Evolutionary conservation across 352 stramenopile species (phyloP), one percentile per base, ranked within the genome.

Genomic region (Phytophthora quininea): DNA sequence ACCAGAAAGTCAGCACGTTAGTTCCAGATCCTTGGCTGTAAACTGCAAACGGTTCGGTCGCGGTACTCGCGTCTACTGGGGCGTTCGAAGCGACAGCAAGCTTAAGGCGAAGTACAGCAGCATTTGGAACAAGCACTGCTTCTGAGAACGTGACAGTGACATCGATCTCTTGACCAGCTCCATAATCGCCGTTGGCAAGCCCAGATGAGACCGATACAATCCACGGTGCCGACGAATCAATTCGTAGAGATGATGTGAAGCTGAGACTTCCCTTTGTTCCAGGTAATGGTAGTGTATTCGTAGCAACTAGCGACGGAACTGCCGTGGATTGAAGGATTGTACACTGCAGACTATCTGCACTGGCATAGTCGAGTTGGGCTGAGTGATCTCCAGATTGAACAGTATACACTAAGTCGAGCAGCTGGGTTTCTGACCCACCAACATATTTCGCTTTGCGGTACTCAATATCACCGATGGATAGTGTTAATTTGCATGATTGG

Each of bases 111-210:
- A 71, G 77, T 45, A 37, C 45, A 42, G 30, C 51, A 3, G 59
- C 49, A n/a, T 54, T 40, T 4, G 63, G 32, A 7, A 88, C 54
- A 0, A 78, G 30, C 19, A 91, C 75, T 2, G 69, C 49, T 60
- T 86, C 73, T 0, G 83, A 89, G 62, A 95, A 95, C 1, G 72
- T 73, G 29, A 92, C 61, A 0, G 54, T 31, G 2, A 95, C 64
- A 29, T 82, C 65, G 15, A 95, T 71, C 3, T 77, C 37, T 38
- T 95, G 79, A 0, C 85, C 80, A 19, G 74, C 81, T 15, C 81
- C 83, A 31, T 90, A 93, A 4, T 90, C 62, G 0, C 76, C 79
- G 29, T 89, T 90, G 3, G 53, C 7, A 2, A 83, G 33, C 0
- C 57, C 50, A 0, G 81, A 89, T 0, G 84, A 80, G 3, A 92